Conservation (phyloP, 176 grass and related monocot species). For the Themeda triandra region DNA sequence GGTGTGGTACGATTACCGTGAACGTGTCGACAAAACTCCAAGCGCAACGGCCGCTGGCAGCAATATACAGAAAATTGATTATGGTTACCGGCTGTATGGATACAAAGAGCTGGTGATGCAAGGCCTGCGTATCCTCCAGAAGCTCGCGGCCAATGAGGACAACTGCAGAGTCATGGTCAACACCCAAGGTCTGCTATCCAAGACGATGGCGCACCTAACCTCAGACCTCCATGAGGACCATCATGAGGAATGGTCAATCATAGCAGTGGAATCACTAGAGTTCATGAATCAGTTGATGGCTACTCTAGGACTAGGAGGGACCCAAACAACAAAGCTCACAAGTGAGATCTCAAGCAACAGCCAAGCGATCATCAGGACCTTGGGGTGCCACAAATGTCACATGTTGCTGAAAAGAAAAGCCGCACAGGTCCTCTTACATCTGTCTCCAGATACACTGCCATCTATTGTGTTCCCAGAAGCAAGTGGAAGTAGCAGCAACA, state of each 20-base stretch:
- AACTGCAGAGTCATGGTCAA: background rate
- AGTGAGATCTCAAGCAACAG: background rate
- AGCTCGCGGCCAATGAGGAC: background rate
- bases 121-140: background rate
- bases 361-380: background rate
- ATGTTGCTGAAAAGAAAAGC: background rate
- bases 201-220: background rate
- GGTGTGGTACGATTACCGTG: rapidly evolving
- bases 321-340: rapidly evolving
- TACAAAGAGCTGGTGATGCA: background rate
- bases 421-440: background rate
- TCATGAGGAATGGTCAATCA: background rate
- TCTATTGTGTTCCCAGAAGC: background rate
- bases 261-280: background rate
- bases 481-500: background rate
- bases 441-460: background rate
- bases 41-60: background rate
- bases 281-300: background rate
- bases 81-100: no score
- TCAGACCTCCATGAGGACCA: background rate
- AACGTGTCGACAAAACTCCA: background rate
- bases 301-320: background rate
- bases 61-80: background rate
- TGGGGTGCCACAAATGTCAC: background rate
- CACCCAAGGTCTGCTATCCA: background rate